Conservation (phyloP, 2,329 filamentous ascomycete species). For the Boeremia lycopersici region DNA sequence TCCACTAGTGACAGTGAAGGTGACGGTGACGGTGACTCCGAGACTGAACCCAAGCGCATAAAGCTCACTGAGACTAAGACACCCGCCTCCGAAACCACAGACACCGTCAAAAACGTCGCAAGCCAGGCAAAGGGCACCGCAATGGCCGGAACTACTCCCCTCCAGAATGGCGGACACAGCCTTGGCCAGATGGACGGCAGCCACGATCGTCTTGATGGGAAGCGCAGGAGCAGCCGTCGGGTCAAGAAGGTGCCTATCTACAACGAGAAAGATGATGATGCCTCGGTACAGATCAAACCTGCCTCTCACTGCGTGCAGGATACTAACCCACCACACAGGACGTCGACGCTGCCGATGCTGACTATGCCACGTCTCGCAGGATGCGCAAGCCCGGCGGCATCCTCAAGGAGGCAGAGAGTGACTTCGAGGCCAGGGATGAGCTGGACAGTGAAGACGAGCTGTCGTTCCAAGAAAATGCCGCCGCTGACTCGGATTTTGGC, state of each 20-base stretch:
- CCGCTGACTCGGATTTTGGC: neutral
- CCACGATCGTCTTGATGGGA: neutral
- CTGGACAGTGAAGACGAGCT: conserved; percentile 20
- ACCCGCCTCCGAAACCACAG: no score
- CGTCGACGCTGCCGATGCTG: conserved; percentile 7
- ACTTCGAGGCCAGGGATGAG: conserved; percentile 20
- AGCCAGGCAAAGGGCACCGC: neutral
- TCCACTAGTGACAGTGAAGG: neutral
- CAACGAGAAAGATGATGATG: conserved; percentile 10
- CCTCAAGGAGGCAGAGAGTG: conserved; percentile 21
- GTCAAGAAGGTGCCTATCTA: conserved; percentile 7
- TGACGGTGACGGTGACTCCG: neutral
- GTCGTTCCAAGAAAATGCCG: conserved; percentile 2
- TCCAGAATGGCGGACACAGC: neutral
- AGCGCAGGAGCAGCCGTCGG: conserved; percentile 8
- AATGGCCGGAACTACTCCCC: neutral
- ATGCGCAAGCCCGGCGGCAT: conserved; percentile 15
- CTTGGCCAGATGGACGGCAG: neutral
- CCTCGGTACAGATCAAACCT: conserved; percentile 3
- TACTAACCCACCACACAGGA: conserved; percentile 13
- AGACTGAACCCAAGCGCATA: neutral
- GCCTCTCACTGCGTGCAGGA: neutral
- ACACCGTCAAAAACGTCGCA: no score
- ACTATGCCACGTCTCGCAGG: conserved; percentile 15
- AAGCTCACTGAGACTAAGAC: neutral